These are phyloP conservation scores for Chaetomium fimeti DNA, from an alignment of 495 filamentous ascomycete species.

Conservation along the genomic window DNA sequence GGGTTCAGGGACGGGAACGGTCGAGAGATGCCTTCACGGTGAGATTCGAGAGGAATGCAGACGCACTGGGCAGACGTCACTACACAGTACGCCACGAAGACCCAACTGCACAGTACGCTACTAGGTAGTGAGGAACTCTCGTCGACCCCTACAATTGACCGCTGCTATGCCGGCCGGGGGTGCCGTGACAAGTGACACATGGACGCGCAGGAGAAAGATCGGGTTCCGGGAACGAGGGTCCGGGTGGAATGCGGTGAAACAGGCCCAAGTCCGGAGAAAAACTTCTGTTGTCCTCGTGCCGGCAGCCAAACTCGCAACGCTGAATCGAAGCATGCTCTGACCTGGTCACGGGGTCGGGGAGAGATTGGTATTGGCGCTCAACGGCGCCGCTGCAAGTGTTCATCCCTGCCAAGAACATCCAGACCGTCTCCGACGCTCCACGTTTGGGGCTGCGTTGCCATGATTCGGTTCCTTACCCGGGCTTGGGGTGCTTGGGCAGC, in stretches of 20 bases:
- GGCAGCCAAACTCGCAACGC: slow-evolving; percentile 12
- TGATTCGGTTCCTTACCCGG: slow-evolving; percentile 11
- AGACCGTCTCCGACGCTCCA: slow-evolving; percentile 15
- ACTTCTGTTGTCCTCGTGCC: slow-evolving; percentile 39
- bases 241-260: slow-evolving; percentile 4
- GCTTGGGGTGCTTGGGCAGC: neutral
- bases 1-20: neutral
- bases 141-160: slow-evolving; percentile 19
- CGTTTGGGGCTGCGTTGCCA: slow-evolving; percentile 17
- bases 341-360: slow-evolving; percentile 29
- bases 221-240: slow-evolving; percentile 14
- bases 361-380: slow-evolving; percentile 22
- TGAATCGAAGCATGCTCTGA: slow-evolving; percentile 4
- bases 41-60: too few relatives aligned
- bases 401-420: slow-evolving; percentile 29
- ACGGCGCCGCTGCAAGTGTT: slow-evolving; percentile 18
- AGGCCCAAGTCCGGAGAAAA: slow-evolving; percentile 15
- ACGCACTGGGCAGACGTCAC: too few relatives aligned
- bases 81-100: neutral
- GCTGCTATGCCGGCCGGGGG: slow-evolving; percentile 25
- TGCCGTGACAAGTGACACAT: too few relatives aligned
- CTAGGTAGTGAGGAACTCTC: too few relatives aligned
- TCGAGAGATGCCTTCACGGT: neutral
- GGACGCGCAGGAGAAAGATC: slow-evolving; percentile 2
- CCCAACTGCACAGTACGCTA: neutral